Base-by-base conservation (phyloP, 2,329 filamentous ascomycete species). In the Sphaerulina vaccinii region DNA sequence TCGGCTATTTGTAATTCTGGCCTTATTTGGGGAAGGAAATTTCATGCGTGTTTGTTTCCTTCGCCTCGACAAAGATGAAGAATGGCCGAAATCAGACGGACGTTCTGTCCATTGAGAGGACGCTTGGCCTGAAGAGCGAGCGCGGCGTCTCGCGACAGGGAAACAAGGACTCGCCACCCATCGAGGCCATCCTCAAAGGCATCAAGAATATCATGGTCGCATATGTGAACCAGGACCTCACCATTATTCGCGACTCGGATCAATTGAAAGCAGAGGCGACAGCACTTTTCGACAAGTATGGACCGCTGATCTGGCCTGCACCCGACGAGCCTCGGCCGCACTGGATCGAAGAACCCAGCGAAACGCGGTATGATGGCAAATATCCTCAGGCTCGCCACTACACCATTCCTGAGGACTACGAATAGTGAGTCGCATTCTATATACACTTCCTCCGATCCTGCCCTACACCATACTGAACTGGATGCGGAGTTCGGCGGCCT, bases 111-210 rank as follows among this genome's bases (percentile, higher is more conserved):
- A 56, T 56, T 40, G 54, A 56, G 47, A 40, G 51, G 10, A 51
- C 50, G 27, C 43, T 56, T 22, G 54, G 54, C 21, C 46, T 56
- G 6, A 56, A 56, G 35, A 51, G 45, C 41, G 54, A 56, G 27
- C 49, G 54, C 19, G 54, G 54, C 36, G 46, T 56, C n/a, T 54
- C 51, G 21, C 54, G 54, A 15, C 54, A 56, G 35, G 51, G 51
- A 16, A 56, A 56, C 41, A 56, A 56, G 43, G 54, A 53, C 8
- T 44, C 45, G 37, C 54, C 42, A 15, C 50, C 47, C 10, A 44
- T 56, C 33, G 46, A 50, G 32, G 51, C 47, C 37, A 48, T 51
- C 9, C 54, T 56, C 45, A 50, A 50, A 29, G 54, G 47, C 42
- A 54, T 56, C 38, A 56, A 54, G 35, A 10, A 27, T 22, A 56